Evolutionary conservation across 345 rosid genomes (phyloP).

Genomic region (Populus deltoides): DNA sequence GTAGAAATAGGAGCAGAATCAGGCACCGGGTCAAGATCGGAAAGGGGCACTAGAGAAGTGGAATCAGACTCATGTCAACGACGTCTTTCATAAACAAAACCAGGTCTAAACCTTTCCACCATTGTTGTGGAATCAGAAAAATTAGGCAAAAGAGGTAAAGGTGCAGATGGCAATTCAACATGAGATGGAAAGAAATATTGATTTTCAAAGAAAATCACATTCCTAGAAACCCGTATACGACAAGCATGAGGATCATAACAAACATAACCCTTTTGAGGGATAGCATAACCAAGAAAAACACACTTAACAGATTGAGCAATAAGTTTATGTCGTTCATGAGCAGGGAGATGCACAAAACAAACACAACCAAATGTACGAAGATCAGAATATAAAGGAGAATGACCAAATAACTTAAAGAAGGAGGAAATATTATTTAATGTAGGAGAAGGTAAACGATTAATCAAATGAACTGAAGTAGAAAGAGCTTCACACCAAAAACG

Average conservation of each 20-base stretch:
- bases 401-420: no score
- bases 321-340: background rate
- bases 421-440: no score
- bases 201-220: constrained; percentile 6
- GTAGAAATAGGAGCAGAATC: no score
- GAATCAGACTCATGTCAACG: no score
- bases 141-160: background rate
- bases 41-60: no score
- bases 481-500: no score
- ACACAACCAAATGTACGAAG: background rate
- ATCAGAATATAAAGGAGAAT: background rate
- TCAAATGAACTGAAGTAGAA: no score
- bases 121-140: background rate
- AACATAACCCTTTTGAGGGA: background rate
- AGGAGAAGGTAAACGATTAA: no score
- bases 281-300: background rate
- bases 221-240: background rate
- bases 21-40: no score
- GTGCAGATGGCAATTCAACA: background rate
- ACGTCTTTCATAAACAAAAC: background rate
- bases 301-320: background rate
- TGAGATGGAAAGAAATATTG: background rate
- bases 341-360: background rate
- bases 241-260: background rate
- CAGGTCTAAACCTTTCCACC: background rate